Evolutionary conservation across 805 yeast species (phyloP).

Genomic region (Pichia membranifaciens): DNA sequence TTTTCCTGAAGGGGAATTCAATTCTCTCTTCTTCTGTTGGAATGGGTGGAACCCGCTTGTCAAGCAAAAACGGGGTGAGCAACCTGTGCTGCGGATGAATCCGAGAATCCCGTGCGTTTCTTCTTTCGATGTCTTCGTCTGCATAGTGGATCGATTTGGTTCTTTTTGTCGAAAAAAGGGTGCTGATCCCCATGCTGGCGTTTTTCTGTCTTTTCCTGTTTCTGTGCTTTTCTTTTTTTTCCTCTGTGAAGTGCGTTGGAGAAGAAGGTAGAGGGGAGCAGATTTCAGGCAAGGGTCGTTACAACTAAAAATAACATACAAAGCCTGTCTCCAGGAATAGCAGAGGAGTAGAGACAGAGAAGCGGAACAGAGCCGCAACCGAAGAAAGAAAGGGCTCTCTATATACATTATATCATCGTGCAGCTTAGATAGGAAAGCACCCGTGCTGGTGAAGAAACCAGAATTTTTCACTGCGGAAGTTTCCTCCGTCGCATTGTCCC

Average conservation of each 20-base stretch:
- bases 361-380: no score
- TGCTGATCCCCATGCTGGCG: constrained; percentile 4
- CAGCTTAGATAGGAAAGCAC: no score
- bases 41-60: constrained; percentile 42
- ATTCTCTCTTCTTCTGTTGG: constrained; percentile 47
- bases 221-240: no score
- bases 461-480: no score
- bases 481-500: no score
- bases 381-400: no score
- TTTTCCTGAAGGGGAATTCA: constrained; percentile 37
- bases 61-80: constrained; percentile 29
- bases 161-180: constrained; percentile 6
- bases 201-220: background rate
- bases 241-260: background rate
- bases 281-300: background rate
- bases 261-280: background rate
- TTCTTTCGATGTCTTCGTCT: constrained; percentile 16
- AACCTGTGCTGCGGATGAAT: constrained; percentile 32
- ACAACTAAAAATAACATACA: background rate
- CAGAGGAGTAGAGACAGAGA: no score
- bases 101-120: constrained; percentile 17
- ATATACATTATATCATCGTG: no score
- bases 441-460: no score
- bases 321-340: no score
- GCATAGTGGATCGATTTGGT: constrained; percentile 6